A percentile compares a stretch with the other conserved stretches of the same genome.
Evolutionary conservation across 2,329 filamentous ascomycete genomes (phyloP).

Genomic region (Ceratocystis ficicola): DNA sequence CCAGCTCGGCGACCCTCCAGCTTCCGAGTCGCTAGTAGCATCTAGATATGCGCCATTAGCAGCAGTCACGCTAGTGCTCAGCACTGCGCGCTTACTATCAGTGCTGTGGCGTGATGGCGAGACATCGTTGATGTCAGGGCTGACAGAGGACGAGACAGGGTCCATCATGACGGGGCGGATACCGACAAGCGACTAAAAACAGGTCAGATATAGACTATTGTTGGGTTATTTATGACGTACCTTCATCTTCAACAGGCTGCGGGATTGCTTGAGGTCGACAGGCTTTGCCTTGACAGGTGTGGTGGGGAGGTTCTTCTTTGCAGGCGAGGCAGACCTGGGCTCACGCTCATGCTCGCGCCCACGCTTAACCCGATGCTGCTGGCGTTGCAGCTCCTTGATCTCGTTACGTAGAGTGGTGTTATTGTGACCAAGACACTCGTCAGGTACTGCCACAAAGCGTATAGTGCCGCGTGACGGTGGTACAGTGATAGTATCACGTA

Average conservation of each 20-base stretch:
- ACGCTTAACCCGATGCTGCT: constrained; percentile 30
- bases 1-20: background rate
- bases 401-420: constrained; percentile 58
- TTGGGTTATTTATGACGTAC: background rate
- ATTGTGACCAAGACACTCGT: constrained; percentile 60
- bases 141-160: background rate
- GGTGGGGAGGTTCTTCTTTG: background rate
- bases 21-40: background rate
- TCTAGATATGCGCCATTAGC: constrained; percentile 2
- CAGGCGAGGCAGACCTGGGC: background rate
- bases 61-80: background rate
- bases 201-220: too few relatives aligned
- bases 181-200: background rate
- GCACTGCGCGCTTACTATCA: background rate
- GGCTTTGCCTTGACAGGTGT: background rate
- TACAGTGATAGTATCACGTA: constrained; percentile 60
- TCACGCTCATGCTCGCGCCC: background rate
- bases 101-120: constrained; percentile 5
- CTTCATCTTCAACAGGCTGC: constrained; percentile 5
- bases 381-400: constrained; percentile 43
- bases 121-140: background rate
- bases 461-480: constrained; percentile 55
- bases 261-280: background rate
- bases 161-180: background rate
- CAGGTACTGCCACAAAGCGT: constrained; percentile 55